A percentile compares a stretch with the other conserved stretches of the same genome.
These are phyloP conservation scores for Aspergillus baeticus DNA, from an alignment of 495 filamentous ascomycete genomes.

Conservation along the genomic window DNA sequence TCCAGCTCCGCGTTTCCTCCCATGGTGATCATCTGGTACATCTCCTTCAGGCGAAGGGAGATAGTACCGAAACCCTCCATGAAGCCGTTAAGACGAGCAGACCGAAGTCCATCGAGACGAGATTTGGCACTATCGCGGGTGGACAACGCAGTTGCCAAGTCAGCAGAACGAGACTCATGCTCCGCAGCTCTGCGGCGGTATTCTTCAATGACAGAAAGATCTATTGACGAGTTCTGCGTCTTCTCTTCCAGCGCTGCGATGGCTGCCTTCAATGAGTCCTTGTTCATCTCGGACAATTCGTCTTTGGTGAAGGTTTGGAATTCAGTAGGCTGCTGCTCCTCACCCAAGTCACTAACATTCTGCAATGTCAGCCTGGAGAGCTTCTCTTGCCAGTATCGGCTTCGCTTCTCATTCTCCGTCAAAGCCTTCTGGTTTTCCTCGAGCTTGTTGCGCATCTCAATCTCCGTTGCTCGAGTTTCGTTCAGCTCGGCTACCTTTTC, in stretches of 20 bases:
- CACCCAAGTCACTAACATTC: constrained; percentile 70
- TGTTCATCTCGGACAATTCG: constrained; percentile 90
- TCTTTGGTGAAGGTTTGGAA: constrained; percentile 83
- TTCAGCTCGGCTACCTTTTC: constrained; percentile 85
- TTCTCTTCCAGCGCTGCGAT: constrained; percentile 92
- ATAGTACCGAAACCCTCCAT: constrained; percentile 97
- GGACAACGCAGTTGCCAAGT: constrained; percentile 71
- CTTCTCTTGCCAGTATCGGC: constrained; percentile 86
- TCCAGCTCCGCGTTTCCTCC: constrained; percentile 97
- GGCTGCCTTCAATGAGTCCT: constrained; percentile 77
- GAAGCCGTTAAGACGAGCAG: constrained; percentile 88
- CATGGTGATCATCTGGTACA: constrained; percentile 99
- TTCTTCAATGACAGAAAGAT: constrained; percentile 87
- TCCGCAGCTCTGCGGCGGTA: constrained; percentile 90
- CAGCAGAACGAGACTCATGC: constrained; percentile 74
- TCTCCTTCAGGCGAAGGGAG: constrained; percentile 94
- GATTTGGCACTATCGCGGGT: constrained; percentile 84
- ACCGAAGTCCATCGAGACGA: constrained; percentile 85
- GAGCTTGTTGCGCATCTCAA: constrained; percentile 97
- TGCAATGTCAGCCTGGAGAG: constrained; percentile 73
- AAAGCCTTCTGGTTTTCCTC: constrained; percentile 91
- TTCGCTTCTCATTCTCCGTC: constrained; percentile 79
- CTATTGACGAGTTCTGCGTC: constrained; percentile 83
- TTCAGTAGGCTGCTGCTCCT: constrained; percentile 52
- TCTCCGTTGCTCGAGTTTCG: constrained; percentile 83